These are phyloP conservation scores for Saturnispora gosingensis DNA, from an alignment of 805 yeast genomes.

Conservation along the genomic window DNA sequence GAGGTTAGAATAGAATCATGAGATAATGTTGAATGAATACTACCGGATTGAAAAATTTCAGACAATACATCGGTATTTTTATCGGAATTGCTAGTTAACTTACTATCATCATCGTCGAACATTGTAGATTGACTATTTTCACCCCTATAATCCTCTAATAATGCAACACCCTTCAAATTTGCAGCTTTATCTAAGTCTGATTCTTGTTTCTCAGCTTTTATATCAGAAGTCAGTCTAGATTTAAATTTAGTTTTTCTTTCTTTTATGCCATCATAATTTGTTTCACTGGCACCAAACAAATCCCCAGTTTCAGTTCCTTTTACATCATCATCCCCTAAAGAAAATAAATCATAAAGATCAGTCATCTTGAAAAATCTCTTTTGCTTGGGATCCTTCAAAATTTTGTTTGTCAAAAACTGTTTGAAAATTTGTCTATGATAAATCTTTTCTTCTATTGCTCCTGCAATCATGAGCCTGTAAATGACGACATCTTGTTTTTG, in stretches of 20 bases:
- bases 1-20: constrained; percentile 68
- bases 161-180: constrained; percentile 61
- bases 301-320: constrained; percentile 63
- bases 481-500: constrained; percentile 88
- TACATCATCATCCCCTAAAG: constrained; percentile 66
- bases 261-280: constrained; percentile 27
- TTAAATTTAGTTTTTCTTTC: constrained; percentile 27
- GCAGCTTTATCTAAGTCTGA: constrained; percentile 55
- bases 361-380: constrained; percentile 85
- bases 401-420: constrained; percentile 86
- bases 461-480: constrained; percentile 86
- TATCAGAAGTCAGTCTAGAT: constrained; percentile 20
- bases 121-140: constrained; percentile 9
- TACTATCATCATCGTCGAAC: constrained; percentile 14
- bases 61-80: constrained; percentile 45
- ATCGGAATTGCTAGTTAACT: constrained; percentile 11
- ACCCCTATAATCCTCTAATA: constrained; percentile 49
- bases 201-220: constrained; percentile 40
- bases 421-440: constrained; percentile 96
- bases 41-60: constrained; percentile 54
- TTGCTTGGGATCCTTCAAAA: constrained; percentile 91
- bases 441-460: constrained; percentile 92
- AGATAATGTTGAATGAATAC: constrained; percentile 63
- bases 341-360: constrained; percentile 82
- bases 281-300: constrained; percentile 44